A percentile compares a stretch with the other conserved stretches of the same genome.
These are phyloP conservation scores for Leucocoprinus sp. DNA, from an alignment of 768 basidiomycete species.

Conservation along the genomic window DNA sequence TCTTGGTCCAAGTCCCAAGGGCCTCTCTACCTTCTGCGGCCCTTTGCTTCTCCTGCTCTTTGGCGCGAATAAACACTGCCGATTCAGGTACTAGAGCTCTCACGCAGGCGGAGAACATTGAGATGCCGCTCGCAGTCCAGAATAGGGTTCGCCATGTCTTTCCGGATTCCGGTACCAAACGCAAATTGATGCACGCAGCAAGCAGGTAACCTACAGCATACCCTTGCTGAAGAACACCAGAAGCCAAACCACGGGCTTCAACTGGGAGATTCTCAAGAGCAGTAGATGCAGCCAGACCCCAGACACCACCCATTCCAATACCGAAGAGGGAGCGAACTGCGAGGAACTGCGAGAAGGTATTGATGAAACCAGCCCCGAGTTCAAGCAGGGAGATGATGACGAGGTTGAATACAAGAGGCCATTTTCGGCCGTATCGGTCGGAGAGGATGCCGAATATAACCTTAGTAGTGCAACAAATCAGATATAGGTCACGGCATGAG, in stretches of 20 bases:
- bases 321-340: constrained; percentile 79
- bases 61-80: constrained; percentile 58
- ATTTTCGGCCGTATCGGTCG: constrained; percentile 89
- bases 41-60: constrained; percentile 41
- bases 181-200: constrained; percentile 76
- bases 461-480: constrained; percentile 16
- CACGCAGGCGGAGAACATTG: constrained; percentile 58
- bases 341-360: constrained; percentile 72
- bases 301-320: constrained; percentile 83
- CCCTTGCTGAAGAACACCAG: constrained; percentile 82
- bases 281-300: constrained; percentile 77
- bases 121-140: constrained; percentile 70
- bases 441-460: constrained; percentile 78
- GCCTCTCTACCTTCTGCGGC: constrained; percentile 29
- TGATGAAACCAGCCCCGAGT: constrained; percentile 73
- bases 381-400: constrained; percentile 64
- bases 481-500: not conserved
- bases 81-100: constrained; percentile 73
- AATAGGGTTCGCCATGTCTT: constrained; percentile 70
- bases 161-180: constrained; percentile 38
- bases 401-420: constrained; percentile 79
- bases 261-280: constrained; percentile 87
- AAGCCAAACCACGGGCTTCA: constrained; percentile 76
- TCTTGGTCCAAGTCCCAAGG: constrained; percentile 48
- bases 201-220: constrained; percentile 82